Evolutionary conservation across 129 eudicot genomes (phyloP).

Genomic region (Cynara cardunculus): DNA sequence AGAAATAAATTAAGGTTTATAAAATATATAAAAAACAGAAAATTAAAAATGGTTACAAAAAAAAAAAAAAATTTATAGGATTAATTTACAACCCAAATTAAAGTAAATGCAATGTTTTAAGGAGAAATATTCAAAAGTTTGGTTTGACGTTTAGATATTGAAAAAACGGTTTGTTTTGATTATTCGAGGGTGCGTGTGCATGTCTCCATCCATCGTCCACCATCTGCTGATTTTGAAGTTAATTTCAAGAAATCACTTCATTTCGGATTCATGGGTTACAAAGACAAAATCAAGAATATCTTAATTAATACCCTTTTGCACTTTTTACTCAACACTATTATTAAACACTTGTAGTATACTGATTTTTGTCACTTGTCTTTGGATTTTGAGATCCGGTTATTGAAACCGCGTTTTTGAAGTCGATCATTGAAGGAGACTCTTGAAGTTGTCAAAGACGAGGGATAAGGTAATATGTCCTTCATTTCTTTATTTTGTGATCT

Average conservation of each 20-base stretch:
- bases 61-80: too few species aligned
- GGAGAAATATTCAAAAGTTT: neutral
- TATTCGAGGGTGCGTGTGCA: slow-evolving; percentile 5
- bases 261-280: neutral
- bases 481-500: slow-evolving; percentile 8
- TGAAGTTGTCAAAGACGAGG: slow-evolving; percentile 16
- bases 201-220: slow-evolving; percentile 3
- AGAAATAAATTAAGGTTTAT: too few species aligned
- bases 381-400: slow-evolving; percentile 14
- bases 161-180: slow-evolving; percentile 6
- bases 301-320: neutral
- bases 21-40: too few species aligned
- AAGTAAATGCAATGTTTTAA: too few species aligned
- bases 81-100: too few species aligned
- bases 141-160: neutral
- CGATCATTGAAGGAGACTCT: slow-evolving; percentile 5
- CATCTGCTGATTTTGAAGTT: slow-evolving; percentile 17
- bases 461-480: neutral
- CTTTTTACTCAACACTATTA: slow-evolving; percentile 6
- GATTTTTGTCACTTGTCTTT: slow-evolving; percentile 19
- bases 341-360: slow-evolving; percentile 24
- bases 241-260: slow-evolving; percentile 3
- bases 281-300: neutral
- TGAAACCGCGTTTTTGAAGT: slow-evolving; percentile 30
- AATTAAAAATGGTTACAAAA: too few species aligned